phyloP scores from a whole-genome alignment of 176 grass and related monocot genomes.

The Zoysia japonica region DNA sequence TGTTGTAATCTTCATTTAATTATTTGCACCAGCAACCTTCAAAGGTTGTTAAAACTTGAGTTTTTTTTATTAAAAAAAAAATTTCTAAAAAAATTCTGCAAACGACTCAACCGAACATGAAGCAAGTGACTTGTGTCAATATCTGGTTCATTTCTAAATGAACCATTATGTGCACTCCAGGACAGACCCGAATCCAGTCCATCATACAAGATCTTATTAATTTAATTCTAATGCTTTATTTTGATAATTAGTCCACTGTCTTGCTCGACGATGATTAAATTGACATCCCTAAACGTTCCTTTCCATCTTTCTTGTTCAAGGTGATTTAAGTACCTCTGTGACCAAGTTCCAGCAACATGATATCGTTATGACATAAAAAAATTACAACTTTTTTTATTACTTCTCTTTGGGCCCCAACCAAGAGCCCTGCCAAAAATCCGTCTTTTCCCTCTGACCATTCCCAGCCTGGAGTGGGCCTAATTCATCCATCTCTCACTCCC shows the following conservation, averaged over 20 bases:
- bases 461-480: constrained; percentile 28
- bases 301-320: background rate
- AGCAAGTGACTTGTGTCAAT: background rate
- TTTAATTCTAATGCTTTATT: background rate
- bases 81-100: background rate
- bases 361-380: background rate
- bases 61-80: background rate
- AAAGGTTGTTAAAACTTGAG: background rate
- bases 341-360: background rate
- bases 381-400: background rate
- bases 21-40: background rate
- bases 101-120: background rate
- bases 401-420: background rate
- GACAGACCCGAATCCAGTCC: background rate
- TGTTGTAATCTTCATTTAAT: background rate
- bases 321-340: constrained; percentile 8
- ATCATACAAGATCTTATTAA: background rate
- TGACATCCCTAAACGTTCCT: background rate
- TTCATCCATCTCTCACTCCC: constrained; percentile 8
- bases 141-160: too few species aligned
- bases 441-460: constrained; percentile 31
- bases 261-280: background rate
- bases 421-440: constrained; percentile 18
- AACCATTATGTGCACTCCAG: background rate
- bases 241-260: background rate